Percentiles rank a stretch among this genome's conserved stretches.
Conservation (phyloP, 495 filamentous ascomycete species). For the Hypoxylon crocopeplum region DNA sequence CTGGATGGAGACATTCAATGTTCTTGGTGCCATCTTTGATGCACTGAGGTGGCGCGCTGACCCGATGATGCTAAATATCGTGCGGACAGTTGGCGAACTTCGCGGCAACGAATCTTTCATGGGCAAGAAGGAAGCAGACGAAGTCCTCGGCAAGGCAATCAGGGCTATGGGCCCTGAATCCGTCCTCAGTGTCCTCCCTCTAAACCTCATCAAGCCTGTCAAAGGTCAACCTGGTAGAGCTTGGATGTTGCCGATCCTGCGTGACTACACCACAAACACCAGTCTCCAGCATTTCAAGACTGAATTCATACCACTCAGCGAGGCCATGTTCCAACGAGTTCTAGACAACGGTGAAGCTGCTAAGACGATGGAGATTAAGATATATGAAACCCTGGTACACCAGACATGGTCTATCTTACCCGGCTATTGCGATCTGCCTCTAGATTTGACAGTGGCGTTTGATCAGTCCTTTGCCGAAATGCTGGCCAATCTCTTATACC, state of each 20-base stretch:
- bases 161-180: constrained; percentile 85
- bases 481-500: constrained; percentile 88
- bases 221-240: constrained; percentile 82
- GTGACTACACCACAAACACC: constrained; percentile 85
- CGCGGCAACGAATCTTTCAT: constrained; percentile 87
- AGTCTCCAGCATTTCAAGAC: constrained; percentile 82
- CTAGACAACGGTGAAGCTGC: constrained; percentile 77
- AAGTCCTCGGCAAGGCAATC: constrained; percentile 84
- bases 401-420: constrained; percentile 96
- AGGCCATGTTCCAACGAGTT: constrained; percentile 86
- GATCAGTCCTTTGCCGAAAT: constrained; percentile 92
- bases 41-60: constrained; percentile 82
- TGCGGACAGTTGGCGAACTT: constrained; percentile 83
- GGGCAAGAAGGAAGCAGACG: constrained; percentile 93
- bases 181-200: constrained; percentile 78
- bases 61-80: constrained; percentile 74
- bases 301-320: constrained; percentile 87
- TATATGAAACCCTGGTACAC: constrained; percentile 93
- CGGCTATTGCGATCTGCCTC: constrained; percentile 89
- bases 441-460: constrained; percentile 78
- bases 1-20: constrained; percentile 94
- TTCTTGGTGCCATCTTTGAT: constrained; percentile 86
- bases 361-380: constrained; percentile 94
- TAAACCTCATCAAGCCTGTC: constrained; percentile 81
- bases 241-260: constrained; percentile 90